phyloP scores from a whole-genome alignment of 2,329 filamentous ascomycete species.

The Iodosphaeria phyllophila region DNA sequence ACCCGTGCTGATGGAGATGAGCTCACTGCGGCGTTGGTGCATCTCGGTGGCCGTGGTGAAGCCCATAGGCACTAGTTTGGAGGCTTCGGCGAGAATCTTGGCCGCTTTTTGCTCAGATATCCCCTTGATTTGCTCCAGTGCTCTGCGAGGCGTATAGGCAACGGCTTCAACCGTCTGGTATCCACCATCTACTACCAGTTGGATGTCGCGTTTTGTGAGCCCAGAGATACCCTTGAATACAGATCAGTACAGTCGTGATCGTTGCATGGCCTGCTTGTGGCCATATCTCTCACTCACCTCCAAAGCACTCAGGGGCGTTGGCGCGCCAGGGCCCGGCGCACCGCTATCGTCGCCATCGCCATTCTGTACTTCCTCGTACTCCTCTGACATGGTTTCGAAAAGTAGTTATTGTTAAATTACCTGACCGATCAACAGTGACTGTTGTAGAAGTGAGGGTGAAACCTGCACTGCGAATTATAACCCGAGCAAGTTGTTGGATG shows the following conservation, averaged over 20 bases:
- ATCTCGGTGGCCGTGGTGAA: conserved; percentile 98
- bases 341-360: conserved; percentile 44
- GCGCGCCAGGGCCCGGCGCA: conserved; percentile 73
- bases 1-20: conserved; percentile 95
- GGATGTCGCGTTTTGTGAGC: conserved; percentile 87
- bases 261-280: conserved; percentile 1
- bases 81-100: conserved; percentile 80
- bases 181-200: conserved; percentile 77
- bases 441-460: too few species aligned
- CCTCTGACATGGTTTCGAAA: conserved; percentile 29
- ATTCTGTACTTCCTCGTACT: conserved; percentile 47
- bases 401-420: too few species aligned
- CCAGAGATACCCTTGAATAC: conserved; percentile 62
- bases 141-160: conserved; percentile 71
- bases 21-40: conserved; percentile 88
- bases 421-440: too few species aligned
- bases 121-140: conserved; percentile 88
- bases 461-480: too few species aligned
- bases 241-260: conserved; percentile 1
- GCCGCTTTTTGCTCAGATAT: conserved; percentile 94
- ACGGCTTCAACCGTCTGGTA: conserved; percentile 93
- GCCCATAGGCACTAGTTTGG: conserved; percentile 94
- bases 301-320: conserved; percentile 67
- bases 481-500: too few species aligned
- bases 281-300: conserved; percentile 38